phyloP scores from a whole-genome alignment of 164 flowering plant species.

The Liriodendron chinense region DNA sequence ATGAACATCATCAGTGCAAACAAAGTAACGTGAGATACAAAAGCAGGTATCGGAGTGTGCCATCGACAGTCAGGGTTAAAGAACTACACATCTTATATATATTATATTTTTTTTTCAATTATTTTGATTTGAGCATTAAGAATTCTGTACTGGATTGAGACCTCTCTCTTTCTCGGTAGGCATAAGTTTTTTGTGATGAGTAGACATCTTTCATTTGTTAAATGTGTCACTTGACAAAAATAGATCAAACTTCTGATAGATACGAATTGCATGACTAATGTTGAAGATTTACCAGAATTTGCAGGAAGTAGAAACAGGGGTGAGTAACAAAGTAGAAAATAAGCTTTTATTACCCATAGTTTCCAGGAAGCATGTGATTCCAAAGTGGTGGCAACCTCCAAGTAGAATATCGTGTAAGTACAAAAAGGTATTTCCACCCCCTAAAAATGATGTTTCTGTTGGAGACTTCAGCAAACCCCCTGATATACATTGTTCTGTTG shows the following conservation, averaged over 20 bases:
- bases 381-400: not conserved
- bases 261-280: not conserved
- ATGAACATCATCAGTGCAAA: not conserved
- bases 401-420: no score
- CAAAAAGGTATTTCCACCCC: no score
- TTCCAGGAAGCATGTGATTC: not conserved
- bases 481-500: no score
- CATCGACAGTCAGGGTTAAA: not conserved
- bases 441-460: no score
- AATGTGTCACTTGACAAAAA: not conserved
- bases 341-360: not conserved
- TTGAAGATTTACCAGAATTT: not conserved
- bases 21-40: not conserved
- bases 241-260: not conserved
- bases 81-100: not conserved
- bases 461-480: no score
- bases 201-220: not conserved
- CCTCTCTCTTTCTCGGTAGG: not conserved
- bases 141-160: not conserved
- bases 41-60: not conserved
- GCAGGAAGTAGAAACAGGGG: not conserved
- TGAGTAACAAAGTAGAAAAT: no score
- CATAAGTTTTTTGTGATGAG: no score
- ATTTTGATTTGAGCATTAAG: not conserved
- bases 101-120: no score